These are phyloP conservation scores for Pouteria campechiana DNA, from an alignment of 179 eudicot genomes.

Conservation along the genomic window DNA sequence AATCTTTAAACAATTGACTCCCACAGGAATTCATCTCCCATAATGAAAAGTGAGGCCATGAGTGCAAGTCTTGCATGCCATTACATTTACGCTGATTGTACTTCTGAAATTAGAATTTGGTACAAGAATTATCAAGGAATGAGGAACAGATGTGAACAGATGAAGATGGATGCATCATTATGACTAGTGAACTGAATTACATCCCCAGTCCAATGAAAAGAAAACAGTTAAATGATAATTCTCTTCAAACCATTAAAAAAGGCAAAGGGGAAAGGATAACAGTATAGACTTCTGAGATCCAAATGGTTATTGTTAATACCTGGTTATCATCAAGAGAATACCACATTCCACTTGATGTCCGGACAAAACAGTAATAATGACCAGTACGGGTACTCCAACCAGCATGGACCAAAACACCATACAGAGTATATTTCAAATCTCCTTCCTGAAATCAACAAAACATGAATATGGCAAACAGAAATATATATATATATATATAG, in stretches of 20 bases:
- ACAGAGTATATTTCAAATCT: slow-evolving; percentile 79
- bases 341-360: slow-evolving; percentile 95
- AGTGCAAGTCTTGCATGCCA: no score
- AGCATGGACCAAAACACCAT: slow-evolving; percentile 94
- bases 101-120: no score
- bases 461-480: background rate
- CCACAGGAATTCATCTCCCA: no score
- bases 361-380: slow-evolving; percentile 87
- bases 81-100: no score
- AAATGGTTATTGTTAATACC: slow-evolving; percentile 26
- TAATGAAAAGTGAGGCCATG: no score
- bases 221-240: background rate
- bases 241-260: background rate
- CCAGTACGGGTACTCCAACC: slow-evolving; percentile 98
- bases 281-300: background rate
- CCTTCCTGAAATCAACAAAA: slow-evolving; percentile 40
- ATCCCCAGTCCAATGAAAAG: background rate
- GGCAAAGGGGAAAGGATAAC: background rate
- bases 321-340: slow-evolving; percentile 84
- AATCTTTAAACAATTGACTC: no score
- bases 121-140: no score
- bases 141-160: no score
- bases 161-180: no score
- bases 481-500: background rate
- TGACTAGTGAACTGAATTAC: no score